phyloP scores from a whole-genome alignment of 768 basidiomycete genomes.

The Agrocybe pediades region DNA sequence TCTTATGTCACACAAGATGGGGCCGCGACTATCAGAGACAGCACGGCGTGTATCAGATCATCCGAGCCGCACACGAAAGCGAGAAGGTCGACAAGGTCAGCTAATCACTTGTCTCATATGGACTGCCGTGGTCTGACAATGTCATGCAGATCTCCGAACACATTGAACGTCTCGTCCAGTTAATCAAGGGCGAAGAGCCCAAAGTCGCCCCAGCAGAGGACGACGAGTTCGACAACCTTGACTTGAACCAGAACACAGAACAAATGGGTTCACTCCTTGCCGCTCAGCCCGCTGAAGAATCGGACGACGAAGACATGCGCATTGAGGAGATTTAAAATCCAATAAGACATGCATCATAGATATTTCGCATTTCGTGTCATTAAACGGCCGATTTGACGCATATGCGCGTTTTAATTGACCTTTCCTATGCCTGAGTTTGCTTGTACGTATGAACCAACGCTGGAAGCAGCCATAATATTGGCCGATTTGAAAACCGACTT shows the following conservation, averaged over 20 bases:
- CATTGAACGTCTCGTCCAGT: conserved; percentile 83
- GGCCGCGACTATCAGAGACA: conserved; percentile 80
- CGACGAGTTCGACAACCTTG: conserved; percentile 24
- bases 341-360: no score
- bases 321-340: conserved; percentile 70
- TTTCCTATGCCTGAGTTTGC: conserved; percentile 25
- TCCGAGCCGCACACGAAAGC: conserved; percentile 73
- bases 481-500: conserved; percentile 21
- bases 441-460: conserved; percentile 20
- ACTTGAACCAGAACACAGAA: conserved; percentile 11
- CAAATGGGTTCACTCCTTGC: conserved; percentile 11
- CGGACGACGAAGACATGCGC: conserved; percentile 69
- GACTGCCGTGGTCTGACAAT: no score
- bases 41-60: conserved; percentile 85
- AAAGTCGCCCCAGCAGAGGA: conserved; percentile 42
- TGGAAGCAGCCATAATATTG: conserved; percentile 19
- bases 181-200: conserved; percentile 82
- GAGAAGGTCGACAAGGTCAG: conserved; percentile 85
- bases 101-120: no score
- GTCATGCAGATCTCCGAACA: conserved; percentile 73
- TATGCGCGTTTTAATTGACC: conserved; percentile 16
- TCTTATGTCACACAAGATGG: conserved; percentile 88
- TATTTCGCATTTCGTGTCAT: neutral
- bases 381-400: neutral
- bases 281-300: conserved; percentile 26